These are phyloP conservation scores for Neofusicoccum laricinum DNA, from an alignment of 2,329 filamentous ascomycete species.

Conservation along the genomic window DNA sequence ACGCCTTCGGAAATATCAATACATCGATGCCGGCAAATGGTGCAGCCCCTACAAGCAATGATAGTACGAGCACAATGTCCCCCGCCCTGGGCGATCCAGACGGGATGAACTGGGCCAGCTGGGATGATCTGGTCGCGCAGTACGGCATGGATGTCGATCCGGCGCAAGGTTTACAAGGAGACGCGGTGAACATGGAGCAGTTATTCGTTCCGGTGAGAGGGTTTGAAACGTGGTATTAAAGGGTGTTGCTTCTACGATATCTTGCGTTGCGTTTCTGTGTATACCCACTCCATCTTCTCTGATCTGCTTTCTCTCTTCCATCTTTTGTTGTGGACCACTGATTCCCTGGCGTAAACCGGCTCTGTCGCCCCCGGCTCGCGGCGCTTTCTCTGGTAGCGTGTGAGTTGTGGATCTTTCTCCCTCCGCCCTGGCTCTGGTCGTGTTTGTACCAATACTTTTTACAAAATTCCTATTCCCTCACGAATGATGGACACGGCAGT, in stretches of 20 bases:
- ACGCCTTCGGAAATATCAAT: slow-evolving; percentile 12
- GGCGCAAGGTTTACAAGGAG: background rate
- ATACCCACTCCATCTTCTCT: background rate
- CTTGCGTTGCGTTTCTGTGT: background rate
- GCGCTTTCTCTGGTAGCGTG: background rate
- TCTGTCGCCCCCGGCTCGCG: background rate
- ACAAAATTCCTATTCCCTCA: background rate
- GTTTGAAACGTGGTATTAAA: slow-evolving; percentile 11
- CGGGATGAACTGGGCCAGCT: slow-evolving; percentile 47
- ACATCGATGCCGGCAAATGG: background rate
- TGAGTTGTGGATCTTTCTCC: background rate
- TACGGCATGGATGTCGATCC: slow-evolving; percentile 42
- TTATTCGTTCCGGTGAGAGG: background rate
- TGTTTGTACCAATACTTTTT: background rate
- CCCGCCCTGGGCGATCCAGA: background rate
- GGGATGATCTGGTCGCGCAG: slow-evolving; percentile 48
- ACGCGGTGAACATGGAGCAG: background rate
- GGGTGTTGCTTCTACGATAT: background rate
- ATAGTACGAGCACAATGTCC: background rate
- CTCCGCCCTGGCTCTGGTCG: background rate
- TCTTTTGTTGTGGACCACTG: background rate
- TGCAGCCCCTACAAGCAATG: background rate
- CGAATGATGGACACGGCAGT: background rate
- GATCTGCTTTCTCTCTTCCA: background rate
- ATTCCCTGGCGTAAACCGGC: background rate